These are phyloP conservation scores for Penicilliopsis zonata DNA, from an alignment of 495 filamentous ascomycete species.

Conservation along the genomic window DNA sequence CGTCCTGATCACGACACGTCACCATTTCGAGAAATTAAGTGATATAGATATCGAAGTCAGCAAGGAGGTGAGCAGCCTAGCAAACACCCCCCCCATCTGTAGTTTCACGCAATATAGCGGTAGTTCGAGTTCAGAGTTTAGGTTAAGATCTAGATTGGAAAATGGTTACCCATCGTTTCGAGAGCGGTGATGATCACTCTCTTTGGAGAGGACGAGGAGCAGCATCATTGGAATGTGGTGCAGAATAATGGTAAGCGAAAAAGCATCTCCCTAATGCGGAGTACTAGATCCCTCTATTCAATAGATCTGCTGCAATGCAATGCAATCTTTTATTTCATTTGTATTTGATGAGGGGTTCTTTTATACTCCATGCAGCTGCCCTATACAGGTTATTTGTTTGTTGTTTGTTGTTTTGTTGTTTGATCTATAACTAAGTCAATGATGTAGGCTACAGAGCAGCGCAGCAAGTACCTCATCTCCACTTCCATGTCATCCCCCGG, in stretches of 20 bases:
- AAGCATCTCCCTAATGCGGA: too few relatives aligned
- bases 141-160: slow-evolving; percentile 34
- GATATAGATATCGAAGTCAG: slow-evolving; percentile 46
- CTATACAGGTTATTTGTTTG: too few relatives aligned
- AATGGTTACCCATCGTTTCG: slow-evolving; percentile 64
- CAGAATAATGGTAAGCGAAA: slow-evolving; percentile 73
- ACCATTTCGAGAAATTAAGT: slow-evolving; percentile 57
- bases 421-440: too few relatives aligned
- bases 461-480: slow-evolving; percentile 82
- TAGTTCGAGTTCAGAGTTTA: slow-evolving; percentile 1
- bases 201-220: slow-evolving; percentile 23
- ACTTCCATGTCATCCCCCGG: slow-evolving; percentile 85
- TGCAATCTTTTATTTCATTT: too few relatives aligned
- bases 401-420: background rate
- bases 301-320: too few relatives aligned
- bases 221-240: slow-evolving; percentile 80
- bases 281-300: too few relatives aligned
- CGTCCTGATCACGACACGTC: slow-evolving; percentile 60
- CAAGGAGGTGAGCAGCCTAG: slow-evolving; percentile 38
- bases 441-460: slow-evolving; percentile 63
- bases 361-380: too few relatives aligned
- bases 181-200: slow-evolving; percentile 49
- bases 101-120: slow-evolving; percentile 1
- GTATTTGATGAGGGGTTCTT: too few relatives aligned
- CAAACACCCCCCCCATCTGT: too few relatives aligned